Conservation (phyloP, 2,329 filamentous ascomycete species). For the Hysterium pulicare region DNA sequence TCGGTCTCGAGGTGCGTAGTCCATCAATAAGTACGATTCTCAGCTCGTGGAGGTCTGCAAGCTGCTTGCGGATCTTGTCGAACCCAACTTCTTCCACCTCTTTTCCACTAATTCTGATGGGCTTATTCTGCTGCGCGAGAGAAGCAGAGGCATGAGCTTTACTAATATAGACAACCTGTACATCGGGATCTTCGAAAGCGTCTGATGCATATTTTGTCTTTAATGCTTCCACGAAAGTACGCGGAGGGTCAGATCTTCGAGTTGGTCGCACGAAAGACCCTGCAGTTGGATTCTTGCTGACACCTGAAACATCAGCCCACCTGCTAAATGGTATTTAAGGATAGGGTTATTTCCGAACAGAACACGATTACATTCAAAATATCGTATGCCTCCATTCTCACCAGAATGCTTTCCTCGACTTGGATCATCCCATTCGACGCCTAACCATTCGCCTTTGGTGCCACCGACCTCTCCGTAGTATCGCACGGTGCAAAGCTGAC, state of each 20-base stretch:
- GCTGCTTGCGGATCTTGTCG: constrained; percentile 80
- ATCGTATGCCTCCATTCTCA: constrained; percentile 70
- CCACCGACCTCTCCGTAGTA: constrained; percentile 75
- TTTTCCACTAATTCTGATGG: constrained; percentile 74
- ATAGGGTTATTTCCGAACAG: not conserved
- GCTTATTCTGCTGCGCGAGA: constrained; percentile 32
- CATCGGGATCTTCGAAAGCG: constrained; percentile 34
- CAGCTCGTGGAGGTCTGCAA: constrained; percentile 74
- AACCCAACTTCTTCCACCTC: constrained; percentile 92
- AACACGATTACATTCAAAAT: constrained; percentile 69
- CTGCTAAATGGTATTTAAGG: not conserved
- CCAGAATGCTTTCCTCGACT: constrained; percentile 87
- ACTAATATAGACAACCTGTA: constrained; percentile 28
- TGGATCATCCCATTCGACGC: constrained; percentile 94
- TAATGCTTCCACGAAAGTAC: constrained; percentile 75
- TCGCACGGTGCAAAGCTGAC: constrained; percentile 76
- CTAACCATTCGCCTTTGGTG: constrained; percentile 78
- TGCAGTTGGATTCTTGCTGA: constrained; percentile 62
- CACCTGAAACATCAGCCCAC: constrained; percentile 51
- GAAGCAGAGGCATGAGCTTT: constrained; percentile 18
- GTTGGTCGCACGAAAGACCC: constrained; percentile 85
- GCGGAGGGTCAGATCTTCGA: constrained; percentile 63
- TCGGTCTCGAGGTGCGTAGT: constrained; percentile 54
- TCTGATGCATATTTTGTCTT: constrained; percentile 78
- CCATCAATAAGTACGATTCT: constrained; percentile 80